A percentile compares a stretch with the other conserved stretches of the same genome.
phyloP scores from a whole-genome alignment of 2,329 filamentous ascomycete species.

The Penicillium sp. region DNA sequence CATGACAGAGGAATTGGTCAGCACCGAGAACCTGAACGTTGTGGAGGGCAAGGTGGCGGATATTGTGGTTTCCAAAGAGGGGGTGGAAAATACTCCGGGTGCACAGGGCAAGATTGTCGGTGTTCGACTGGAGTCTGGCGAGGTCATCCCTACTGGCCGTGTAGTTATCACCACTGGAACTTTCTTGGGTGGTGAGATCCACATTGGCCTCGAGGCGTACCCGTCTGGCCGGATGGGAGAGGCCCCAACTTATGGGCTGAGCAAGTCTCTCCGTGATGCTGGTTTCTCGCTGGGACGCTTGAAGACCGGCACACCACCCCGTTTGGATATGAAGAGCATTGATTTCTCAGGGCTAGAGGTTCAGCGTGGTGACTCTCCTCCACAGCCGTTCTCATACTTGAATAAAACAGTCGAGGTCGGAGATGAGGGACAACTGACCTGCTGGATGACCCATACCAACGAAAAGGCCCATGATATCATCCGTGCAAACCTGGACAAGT shows the following conservation, averaged over 20 bases:
- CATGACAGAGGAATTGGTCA: slow-evolving; percentile 82
- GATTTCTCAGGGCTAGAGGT: slow-evolving; percentile 70
- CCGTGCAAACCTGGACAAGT: slow-evolving; percentile 87
- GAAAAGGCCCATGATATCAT: slow-evolving; percentile 78
- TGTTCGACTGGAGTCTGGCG: slow-evolving; percentile 81
- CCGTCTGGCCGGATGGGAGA: slow-evolving; percentile 93
- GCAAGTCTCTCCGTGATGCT: slow-evolving; percentile 82
- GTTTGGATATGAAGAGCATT: slow-evolving; percentile 79
- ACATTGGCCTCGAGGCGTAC: slow-evolving; percentile 82
- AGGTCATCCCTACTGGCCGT: slow-evolving; percentile 73
- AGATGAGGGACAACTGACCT: slow-evolving; percentile 73
- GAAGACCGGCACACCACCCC: slow-evolving; percentile 94
- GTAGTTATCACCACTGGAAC: slow-evolving; percentile 97
- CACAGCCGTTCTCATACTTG: slow-evolving; percentile 87
- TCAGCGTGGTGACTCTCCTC: slow-evolving; percentile 81
- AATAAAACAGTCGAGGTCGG: slow-evolving; percentile 73
- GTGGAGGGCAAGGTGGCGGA: slow-evolving; percentile 88
- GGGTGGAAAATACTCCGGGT: slow-evolving; percentile 47
- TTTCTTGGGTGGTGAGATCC: slow-evolving; percentile 92
- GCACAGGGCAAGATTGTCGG: slow-evolving; percentile 75
- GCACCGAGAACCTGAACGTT: slow-evolving; percentile 76
- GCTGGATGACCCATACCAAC: slow-evolving; percentile 86
- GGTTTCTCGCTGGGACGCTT: slow-evolving; percentile 86
- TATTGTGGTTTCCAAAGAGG: slow-evolving; percentile 70
- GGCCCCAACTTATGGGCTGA: slow-evolving; percentile 86